These are phyloP conservation scores for Delitschia confertaspora DNA, from an alignment of 495 filamentous ascomycete species.

Conservation along the genomic window DNA sequence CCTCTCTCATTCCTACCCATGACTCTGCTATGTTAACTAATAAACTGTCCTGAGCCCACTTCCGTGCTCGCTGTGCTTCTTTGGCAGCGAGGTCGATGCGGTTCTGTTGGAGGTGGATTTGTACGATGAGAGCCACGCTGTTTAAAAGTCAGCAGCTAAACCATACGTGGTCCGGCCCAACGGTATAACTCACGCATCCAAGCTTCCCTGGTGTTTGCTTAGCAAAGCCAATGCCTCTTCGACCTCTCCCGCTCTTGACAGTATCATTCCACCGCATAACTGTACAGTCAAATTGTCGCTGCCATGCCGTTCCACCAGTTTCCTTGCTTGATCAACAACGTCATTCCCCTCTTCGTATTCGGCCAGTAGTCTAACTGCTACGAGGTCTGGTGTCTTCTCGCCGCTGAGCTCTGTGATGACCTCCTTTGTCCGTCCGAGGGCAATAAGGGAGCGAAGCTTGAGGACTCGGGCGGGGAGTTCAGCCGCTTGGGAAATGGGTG, in stretches of 20 bases:
- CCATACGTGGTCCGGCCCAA: background rate
- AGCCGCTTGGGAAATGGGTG: slow-evolving; percentile 68
- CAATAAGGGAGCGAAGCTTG: slow-evolving; percentile 70
- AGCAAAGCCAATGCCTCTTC: slow-evolving; percentile 78
- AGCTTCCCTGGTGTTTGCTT: slow-evolving; percentile 67
- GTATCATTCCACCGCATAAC: slow-evolving; percentile 64
- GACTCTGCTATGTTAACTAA: slow-evolving; percentile 91
- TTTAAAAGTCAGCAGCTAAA: background rate
- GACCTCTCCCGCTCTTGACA: slow-evolving; percentile 63
- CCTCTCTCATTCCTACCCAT: slow-evolving; percentile 84
- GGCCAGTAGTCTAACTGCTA: slow-evolving; percentile 70
- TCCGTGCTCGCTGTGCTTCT: slow-evolving; percentile 78
- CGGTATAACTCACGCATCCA: slow-evolving; percentile 81
- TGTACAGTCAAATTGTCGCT: slow-evolving; percentile 72
- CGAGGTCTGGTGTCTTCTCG: slow-evolving; percentile 64
- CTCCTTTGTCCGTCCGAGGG: slow-evolving; percentile 63
- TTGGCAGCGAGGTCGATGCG: slow-evolving; percentile 80
- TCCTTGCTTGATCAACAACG: slow-evolving; percentile 55
- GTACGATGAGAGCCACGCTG: slow-evolving; percentile 46
- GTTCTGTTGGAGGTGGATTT: slow-evolving; percentile 89
- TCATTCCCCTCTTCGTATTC: slow-evolving; percentile 43
- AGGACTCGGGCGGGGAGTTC: slow-evolving; percentile 68
- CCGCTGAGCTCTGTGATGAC: slow-evolving; percentile 59
- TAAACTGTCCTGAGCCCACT: slow-evolving; percentile 92
- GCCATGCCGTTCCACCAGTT: slow-evolving; percentile 51